Conservation (phyloP, 2,329 filamentous ascomycete genomes). For the Penicillium frequentans region DNA sequence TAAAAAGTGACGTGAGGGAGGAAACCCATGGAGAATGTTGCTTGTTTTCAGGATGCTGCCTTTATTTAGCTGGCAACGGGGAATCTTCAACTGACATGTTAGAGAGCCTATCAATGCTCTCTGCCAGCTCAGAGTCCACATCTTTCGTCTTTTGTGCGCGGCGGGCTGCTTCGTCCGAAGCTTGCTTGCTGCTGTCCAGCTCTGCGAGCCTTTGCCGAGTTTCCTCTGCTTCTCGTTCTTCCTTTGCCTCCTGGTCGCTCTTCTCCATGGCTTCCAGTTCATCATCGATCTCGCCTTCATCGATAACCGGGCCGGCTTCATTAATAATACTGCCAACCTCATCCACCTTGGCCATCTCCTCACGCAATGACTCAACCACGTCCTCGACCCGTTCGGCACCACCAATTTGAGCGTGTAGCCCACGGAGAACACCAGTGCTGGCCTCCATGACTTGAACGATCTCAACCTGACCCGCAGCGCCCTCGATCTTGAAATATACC, state of each 20-base stretch:
- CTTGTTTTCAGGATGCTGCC: background rate
- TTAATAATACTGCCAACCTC: slow-evolving; percentile 78
- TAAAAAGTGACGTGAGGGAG: background rate
- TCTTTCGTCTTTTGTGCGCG: slow-evolving; percentile 25
- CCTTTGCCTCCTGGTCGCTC: slow-evolving; percentile 51
- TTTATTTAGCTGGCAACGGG: slow-evolving; percentile 24
- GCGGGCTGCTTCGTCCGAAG: slow-evolving; percentile 42
- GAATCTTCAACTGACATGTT: slow-evolving; percentile 43
- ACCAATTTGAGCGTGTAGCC: slow-evolving; percentile 74
- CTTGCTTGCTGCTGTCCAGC: slow-evolving; percentile 41
- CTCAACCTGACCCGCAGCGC: slow-evolving; percentile 80
- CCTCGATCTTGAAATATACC: slow-evolving; percentile 77
- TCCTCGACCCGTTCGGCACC: slow-evolving; percentile 73
- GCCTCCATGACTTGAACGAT: slow-evolving; percentile 80
- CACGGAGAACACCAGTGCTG: slow-evolving; percentile 69
- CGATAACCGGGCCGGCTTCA: slow-evolving; percentile 61
- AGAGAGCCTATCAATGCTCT: slow-evolving; percentile 41
- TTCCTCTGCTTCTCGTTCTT: slow-evolving; percentile 52
- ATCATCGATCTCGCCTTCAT: slow-evolving; percentile 83
- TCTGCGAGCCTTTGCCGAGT: slow-evolving; percentile 53
- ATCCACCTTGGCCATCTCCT: slow-evolving; percentile 79
- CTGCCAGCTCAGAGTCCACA: slow-evolving; percentile 36
- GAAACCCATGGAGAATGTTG: background rate
- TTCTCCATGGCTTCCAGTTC: slow-evolving; percentile 77
- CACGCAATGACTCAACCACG: slow-evolving; percentile 71